phyloP scores from a whole-genome alignment of 1,284 basidiomycete species.

The Pterulicium gracile region DNA sequence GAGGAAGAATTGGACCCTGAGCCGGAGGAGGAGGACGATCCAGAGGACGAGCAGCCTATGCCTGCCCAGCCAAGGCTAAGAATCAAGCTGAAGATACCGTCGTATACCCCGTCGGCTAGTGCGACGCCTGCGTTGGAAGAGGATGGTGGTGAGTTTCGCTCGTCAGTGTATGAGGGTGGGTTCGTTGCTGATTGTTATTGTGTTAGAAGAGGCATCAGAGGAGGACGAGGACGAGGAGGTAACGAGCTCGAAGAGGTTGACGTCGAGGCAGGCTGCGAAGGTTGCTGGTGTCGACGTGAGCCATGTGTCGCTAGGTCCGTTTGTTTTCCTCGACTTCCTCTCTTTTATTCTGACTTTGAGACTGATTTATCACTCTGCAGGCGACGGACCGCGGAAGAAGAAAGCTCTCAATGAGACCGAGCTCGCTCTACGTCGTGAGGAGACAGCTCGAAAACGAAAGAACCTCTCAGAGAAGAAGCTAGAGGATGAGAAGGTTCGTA shows the following conservation, averaged over 20 bases:
- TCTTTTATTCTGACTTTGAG: not conserved
- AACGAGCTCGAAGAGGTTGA: not conserved
- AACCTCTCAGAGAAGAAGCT: constrained; percentile 84
- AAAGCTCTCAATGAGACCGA: constrained; percentile 77
- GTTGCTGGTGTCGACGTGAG: not conserved
- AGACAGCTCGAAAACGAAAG: constrained; percentile 77
- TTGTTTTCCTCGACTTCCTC: not conserved
- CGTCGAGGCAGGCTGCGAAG: not conserved
- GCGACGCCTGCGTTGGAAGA: not conserved
- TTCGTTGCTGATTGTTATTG: not conserved
- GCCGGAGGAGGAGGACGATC: not conserved
- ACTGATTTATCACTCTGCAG: constrained; percentile 14
- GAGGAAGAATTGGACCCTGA: not conserved
- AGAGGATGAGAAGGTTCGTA: constrained; percentile 82
- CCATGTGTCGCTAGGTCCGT: not conserved
- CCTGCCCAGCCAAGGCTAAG: not conserved
- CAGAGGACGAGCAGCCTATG: not conserved
- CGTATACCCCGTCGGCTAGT: not conserved
- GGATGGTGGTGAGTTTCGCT: not conserved
- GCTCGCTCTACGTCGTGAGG: constrained; percentile 70
- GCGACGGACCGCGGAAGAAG: constrained; percentile 54
- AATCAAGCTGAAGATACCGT: constrained; percentile 1
- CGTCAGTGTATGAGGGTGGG: not conserved
- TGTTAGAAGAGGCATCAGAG: not conserved
- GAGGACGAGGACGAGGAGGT: not conserved